phyloP scores from a whole-genome alignment of 306 rosid species.

The Acmispon strigosus region DNA sequence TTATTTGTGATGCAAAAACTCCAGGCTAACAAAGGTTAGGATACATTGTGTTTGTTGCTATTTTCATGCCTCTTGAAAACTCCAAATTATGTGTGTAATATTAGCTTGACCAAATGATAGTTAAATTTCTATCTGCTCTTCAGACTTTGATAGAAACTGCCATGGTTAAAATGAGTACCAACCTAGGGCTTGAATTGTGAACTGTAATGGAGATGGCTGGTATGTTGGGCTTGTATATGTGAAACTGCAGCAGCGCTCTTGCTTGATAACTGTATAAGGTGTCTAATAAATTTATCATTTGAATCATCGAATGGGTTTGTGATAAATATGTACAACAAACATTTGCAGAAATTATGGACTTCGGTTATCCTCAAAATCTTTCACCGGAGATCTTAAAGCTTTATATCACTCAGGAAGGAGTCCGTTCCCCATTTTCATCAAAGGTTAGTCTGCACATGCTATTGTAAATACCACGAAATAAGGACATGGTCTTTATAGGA shows the following conservation, averaged over 20 bases:
- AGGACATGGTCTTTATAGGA: background rate
- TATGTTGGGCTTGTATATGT: background rate
- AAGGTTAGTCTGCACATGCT: slow-evolving; percentile 51
- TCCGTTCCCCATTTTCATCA: slow-evolving; percentile 96
- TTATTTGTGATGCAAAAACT: background rate
- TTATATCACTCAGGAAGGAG: slow-evolving; percentile 97
- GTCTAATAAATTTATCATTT: background rate
- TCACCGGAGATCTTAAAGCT: slow-evolving; percentile 96
- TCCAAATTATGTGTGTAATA: background rate
- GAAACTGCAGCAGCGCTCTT: slow-evolving; percentile 1
- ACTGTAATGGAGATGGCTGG: background rate
- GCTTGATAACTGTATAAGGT: background rate
- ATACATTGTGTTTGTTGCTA: background rate
- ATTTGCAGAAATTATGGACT: slow-evolving; percentile 93
- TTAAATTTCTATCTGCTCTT: slow-evolving; percentile 1
- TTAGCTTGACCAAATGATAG: background rate
- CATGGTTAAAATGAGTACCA: background rate
- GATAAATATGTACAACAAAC: background rate
- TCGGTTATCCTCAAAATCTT: slow-evolving; percentile 97
- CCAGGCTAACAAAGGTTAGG: background rate
- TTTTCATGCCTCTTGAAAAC: background rate
- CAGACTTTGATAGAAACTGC: background rate
- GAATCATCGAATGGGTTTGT: slow-evolving; percentile 13
- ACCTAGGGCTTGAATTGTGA: background rate
- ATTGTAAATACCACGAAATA: slow-evolving; percentile 4